phyloP scores from a whole-genome alignment of 768 basidiomycete species.

The Tricholoma furcatifolium region DNA sequence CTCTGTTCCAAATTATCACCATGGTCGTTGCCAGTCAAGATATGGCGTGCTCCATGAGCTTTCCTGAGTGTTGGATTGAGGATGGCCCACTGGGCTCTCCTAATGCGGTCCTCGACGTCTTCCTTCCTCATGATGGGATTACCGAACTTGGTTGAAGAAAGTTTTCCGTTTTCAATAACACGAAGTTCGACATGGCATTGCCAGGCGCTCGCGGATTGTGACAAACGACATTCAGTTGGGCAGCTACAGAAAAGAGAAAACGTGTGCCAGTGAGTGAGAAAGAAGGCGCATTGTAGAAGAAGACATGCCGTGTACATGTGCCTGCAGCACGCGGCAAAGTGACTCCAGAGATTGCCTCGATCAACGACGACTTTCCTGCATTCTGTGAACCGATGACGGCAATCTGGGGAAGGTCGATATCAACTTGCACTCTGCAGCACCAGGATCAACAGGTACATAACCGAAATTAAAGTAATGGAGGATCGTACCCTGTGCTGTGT shows the following conservation, averaged over 20 bases:
- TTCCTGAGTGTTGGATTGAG: constrained; percentile 48
- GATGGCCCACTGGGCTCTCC: constrained; percentile 64
- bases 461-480: neutral
- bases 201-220: constrained; percentile 40
- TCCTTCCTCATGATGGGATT: constrained; percentile 45
- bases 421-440: constrained; percentile 54
- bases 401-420: constrained; percentile 73
- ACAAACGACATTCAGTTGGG: constrained; percentile 56
- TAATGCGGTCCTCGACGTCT: constrained; percentile 64
- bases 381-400: constrained; percentile 73
- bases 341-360: constrained; percentile 75
- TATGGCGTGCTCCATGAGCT: constrained; percentile 19
- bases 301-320: constrained; percentile 65
- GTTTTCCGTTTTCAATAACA: constrained; percentile 37
- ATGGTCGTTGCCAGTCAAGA: constrained; percentile 38
- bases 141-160: constrained; percentile 44
- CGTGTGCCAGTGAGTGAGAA: neutral
- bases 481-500: constrained; percentile 50
- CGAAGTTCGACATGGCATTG: constrained; percentile 50
- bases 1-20: constrained; percentile 23
- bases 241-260: constrained; percentile 35
- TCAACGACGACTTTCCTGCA: constrained; percentile 75
- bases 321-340: constrained; percentile 70
- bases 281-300: neutral
- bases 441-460: neutral